phyloP scores from a whole-genome alignment of 352 stramenopile species.

The Globisporangium perplexum region DNA sequence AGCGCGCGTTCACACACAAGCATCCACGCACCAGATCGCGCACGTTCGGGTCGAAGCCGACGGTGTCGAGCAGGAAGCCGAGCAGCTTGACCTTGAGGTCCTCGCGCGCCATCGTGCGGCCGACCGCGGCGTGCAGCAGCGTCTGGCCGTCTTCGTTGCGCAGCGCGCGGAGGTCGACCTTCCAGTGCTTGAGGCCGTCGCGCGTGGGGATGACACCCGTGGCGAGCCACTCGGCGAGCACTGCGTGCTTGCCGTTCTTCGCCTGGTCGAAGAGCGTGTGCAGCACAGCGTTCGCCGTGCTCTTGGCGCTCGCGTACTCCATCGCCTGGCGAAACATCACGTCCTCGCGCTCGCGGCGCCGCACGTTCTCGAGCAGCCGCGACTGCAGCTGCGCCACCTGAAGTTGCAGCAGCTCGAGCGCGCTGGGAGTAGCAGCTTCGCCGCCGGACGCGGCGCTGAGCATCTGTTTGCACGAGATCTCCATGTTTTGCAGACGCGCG shows the following conservation, averaged over 20 bases:
- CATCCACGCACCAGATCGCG: slow-evolving; percentile 38
- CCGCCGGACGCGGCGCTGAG: slow-evolving; percentile 4
- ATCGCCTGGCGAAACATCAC: slow-evolving; percentile 48
- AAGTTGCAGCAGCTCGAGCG: slow-evolving; percentile 32
- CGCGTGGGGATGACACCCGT: slow-evolving; percentile 72
- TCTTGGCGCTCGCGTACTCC: slow-evolving; percentile 58
- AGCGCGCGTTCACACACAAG: no score
- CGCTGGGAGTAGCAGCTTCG: not conserved
- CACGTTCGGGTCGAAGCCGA: slow-evolving; percentile 72
- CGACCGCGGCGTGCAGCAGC: slow-evolving; percentile 64
- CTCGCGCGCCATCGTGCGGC: slow-evolving; percentile 58
- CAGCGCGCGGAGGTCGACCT: slow-evolving; percentile 43
- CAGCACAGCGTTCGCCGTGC: slow-evolving; percentile 64
- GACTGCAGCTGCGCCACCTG: slow-evolving; percentile 42
- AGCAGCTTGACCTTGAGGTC: slow-evolving; percentile 65
- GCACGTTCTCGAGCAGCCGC: slow-evolving; percentile 37
- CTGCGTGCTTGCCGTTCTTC: slow-evolving; percentile 44
- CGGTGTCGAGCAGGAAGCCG: slow-evolving; percentile 52
- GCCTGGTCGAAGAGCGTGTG: slow-evolving; percentile 75
- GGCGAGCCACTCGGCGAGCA: slow-evolving; percentile 54
- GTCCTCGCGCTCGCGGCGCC: slow-evolving; percentile 61
- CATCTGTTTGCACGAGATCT: slow-evolving; percentile 42
- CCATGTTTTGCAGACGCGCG: slow-evolving; percentile 38
- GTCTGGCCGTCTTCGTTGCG: slow-evolving; percentile 60
- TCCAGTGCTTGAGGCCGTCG: slow-evolving; percentile 71